Evolutionary conservation across 495 filamentous ascomycete genomes (phyloP).

Genomic region (Podospora appendiculata): DNA sequence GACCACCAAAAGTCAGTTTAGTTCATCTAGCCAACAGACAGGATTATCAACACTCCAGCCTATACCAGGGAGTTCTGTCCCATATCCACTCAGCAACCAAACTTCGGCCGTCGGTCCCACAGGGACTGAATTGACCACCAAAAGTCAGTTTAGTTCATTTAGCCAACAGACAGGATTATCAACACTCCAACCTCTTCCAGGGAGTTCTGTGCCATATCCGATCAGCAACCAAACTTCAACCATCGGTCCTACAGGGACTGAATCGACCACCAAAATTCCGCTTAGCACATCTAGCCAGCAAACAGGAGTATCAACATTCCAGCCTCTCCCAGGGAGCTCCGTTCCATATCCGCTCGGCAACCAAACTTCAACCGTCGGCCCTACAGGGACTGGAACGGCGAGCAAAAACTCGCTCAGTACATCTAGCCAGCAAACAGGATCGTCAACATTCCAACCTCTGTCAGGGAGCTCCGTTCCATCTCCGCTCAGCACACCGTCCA

Average conservation of each 20-base stretch:
- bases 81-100: conserved; percentile 1
- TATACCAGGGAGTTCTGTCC: not conserved
- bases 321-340: not conserved
- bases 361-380: not conserved
- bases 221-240: conserved; percentile 1
- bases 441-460: too few relatives aligned
- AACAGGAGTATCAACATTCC: not conserved
- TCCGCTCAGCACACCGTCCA: too few relatives aligned
- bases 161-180: not conserved
- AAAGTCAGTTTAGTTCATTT: not conserved
- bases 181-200: not conserved
- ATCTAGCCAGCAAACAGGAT: too few relatives aligned
- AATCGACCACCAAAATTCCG: not conserved
- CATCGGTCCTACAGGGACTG: conserved; percentile 2
- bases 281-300: not conserved
- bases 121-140: not conserved
- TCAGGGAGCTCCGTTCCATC: too few relatives aligned
- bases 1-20: not conserved
- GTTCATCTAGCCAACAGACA: not conserved
- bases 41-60: not conserved
- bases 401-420: too few relatives aligned
- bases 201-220: not conserved
- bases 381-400: not conserved
- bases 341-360: conserved; percentile 2
- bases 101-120: conserved; percentile 2